These are phyloP conservation scores for Populus trichocarpa DNA, from an alignment of 441 rosid species.

Conservation along the genomic window DNA sequence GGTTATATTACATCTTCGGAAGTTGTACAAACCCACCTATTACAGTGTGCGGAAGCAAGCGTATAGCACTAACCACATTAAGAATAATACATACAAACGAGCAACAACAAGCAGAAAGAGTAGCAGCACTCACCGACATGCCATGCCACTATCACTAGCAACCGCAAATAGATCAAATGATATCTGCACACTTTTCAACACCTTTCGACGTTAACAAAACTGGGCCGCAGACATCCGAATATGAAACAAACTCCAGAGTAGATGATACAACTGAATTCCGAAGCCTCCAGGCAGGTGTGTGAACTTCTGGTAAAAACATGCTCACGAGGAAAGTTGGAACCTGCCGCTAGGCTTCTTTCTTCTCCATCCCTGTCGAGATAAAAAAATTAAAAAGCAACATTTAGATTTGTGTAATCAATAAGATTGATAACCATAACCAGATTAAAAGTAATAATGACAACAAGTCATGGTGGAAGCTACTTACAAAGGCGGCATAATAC, in stretches of 20 bases:
- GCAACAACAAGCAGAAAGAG: conserved; percentile 15
- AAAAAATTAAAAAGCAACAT: background rate
- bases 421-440: background rate
- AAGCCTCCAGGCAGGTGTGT: conserved; percentile 8
- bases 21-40: conserved; percentile 22
- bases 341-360: conserved; percentile 73
- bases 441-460: background rate
- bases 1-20: conserved; percentile 28
- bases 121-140: background rate
- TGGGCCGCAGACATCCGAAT: conserved; percentile 20
- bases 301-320: conserved; percentile 16
- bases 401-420: conserved; percentile 3
- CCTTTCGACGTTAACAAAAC: conserved; percentile 18
- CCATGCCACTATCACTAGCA: conserved; percentile 9
- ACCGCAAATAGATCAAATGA: conserved; percentile 25
- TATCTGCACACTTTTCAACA: conserved; percentile 19
- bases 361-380: conserved; percentile 79
- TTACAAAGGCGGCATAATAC: conserved; percentile 84
- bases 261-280: conserved; percentile 12
- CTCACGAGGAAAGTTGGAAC: conserved; percentile 77
- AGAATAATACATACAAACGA: conserved; percentile 45
- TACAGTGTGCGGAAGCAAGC: conserved; percentile 8
- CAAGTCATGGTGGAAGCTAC: conserved; percentile 20
- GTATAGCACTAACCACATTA: conserved; percentile 23
- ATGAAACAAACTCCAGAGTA: conserved; percentile 16